Base-by-base conservation (phyloP, 129 eudicot species). In the Heracleum sosnowskyi region DNA sequence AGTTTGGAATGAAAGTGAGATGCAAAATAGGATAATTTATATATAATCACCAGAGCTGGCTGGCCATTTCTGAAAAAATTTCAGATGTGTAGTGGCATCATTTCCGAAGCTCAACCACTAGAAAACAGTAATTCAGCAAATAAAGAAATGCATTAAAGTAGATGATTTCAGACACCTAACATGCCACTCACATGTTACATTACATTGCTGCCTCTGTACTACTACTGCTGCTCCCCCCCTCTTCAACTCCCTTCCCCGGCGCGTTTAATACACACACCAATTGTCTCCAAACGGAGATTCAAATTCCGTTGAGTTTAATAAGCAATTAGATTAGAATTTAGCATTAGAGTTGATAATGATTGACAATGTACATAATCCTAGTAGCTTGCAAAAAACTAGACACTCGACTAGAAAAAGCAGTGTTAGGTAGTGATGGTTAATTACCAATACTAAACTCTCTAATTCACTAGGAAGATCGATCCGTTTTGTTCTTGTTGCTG, bases 401-500 rank as follows among this genome's bases (percentile, higher is more conserved):
- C 69, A 62, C 68, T n/a, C 4, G 3, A 60, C 3, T 60, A 8
- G 31, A 24, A 24, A 53, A 55, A 4, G 29, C 26, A 55, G 2
- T 57, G 66, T 57, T 57, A 22, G 24, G 24, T 24, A 62, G 69
- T 24, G 69, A 63, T 63, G 31, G 70, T 63, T 63, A 63, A 63
- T 64, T 64, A 64, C 70, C 70, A 64, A 64, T 63, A 29, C 64
- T 57, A 57, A 31, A 64, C 37, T 64, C 70, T 29, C 22, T 66
- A 13, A 13, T 29, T 28, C 4, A 66, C 39, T 33, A 33, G 6
- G 39, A 31, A 24, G 36, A 45, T 78, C 90, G 79, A 78, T 86
- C 87, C 69, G 84, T 80, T 66, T 83, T 84, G 79, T n/a, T 79
- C 87, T 80, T 85, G 82, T 31, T 40, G 70, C 46, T 40, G 70